Conservation (phyloP, 2,329 filamentous ascomycete species). For the Cladosporium sp. region DNA sequence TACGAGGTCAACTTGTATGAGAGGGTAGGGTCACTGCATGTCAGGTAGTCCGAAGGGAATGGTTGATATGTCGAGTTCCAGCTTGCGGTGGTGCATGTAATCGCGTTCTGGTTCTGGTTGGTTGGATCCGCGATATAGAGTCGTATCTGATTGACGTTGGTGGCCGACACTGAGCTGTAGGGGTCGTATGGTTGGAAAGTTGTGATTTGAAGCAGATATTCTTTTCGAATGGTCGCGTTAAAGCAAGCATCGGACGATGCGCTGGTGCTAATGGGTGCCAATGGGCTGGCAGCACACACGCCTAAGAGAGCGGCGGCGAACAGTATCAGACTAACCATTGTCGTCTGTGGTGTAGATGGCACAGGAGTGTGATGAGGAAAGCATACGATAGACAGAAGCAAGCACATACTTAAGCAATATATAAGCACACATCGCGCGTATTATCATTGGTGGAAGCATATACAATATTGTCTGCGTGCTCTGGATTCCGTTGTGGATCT, state of each 20-base stretch:
- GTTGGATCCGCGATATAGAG: not conserved
- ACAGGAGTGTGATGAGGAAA: not conserved
- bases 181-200: not conserved
- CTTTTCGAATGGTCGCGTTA: not conserved
- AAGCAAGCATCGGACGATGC: not conserved
- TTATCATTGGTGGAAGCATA: not conserved
- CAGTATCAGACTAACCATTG: not conserved
- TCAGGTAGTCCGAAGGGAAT: not conserved
- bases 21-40: constrained; percentile 1
- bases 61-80: not conserved
- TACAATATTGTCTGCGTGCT: not conserved
- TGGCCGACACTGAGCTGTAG: not conserved
- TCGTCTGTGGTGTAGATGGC: not conserved
- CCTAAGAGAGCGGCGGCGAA: not conserved
- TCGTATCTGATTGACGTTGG: not conserved
- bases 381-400: not conserved
- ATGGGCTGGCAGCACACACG: not conserved
- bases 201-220: not conserved
- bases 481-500: not conserved
- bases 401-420: not conserved
- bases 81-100: not conserved
- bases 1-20: not conserved
- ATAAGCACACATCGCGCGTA: not conserved
- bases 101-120: not conserved
- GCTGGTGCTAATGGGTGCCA: not conserved